Evolutionary conservation across 2,329 filamentous ascomycete species (phyloP).

Genomic region (Claviceps sorghi): DNA sequence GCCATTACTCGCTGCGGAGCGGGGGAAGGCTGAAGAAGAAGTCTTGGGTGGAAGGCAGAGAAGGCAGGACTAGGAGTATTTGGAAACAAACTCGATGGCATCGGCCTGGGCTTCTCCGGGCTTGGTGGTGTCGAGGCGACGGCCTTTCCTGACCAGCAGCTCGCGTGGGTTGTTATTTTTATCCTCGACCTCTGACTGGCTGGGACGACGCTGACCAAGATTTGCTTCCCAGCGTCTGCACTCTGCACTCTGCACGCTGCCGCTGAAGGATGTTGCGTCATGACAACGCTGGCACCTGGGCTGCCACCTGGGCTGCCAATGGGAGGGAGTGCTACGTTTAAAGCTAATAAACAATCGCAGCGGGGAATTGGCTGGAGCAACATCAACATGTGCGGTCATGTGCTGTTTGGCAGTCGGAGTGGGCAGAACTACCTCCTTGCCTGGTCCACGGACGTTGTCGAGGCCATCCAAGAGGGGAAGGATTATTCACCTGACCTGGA

Average conservation of each 20-base stretch:
- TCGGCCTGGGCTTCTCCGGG: background rate
- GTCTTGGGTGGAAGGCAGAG: background rate
- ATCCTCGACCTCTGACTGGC: background rate
- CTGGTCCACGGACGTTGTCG: too few species aligned
- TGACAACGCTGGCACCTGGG: slow-evolving; percentile 3
- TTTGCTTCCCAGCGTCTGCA: background rate
- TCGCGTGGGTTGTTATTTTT: background rate
- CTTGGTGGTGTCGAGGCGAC: background rate
- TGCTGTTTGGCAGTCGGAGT: too few species aligned
- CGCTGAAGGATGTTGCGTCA: slow-evolving; percentile 15
- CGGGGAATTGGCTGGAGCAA: too few species aligned
- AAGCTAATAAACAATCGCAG: too few species aligned
- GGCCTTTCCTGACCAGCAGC: background rate
- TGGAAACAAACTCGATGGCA: background rate
- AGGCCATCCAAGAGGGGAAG: too few species aligned
- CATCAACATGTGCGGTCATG: too few species aligned
- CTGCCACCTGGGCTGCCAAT: background rate
- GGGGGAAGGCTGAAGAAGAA: background rate
- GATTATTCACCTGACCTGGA: too few species aligned
- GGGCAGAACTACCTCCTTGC: too few species aligned
- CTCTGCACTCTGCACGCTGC: slow-evolving; percentile 2
- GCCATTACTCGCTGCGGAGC: background rate
- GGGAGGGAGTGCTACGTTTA: background rate
- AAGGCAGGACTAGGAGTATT: background rate
- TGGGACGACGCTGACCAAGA: too few species aligned